Percentiles rank a stretch among this genome's conserved stretches.
Conservation (phyloP, 176 grass and related monocot genomes). For the Carex littledalei region DNA sequence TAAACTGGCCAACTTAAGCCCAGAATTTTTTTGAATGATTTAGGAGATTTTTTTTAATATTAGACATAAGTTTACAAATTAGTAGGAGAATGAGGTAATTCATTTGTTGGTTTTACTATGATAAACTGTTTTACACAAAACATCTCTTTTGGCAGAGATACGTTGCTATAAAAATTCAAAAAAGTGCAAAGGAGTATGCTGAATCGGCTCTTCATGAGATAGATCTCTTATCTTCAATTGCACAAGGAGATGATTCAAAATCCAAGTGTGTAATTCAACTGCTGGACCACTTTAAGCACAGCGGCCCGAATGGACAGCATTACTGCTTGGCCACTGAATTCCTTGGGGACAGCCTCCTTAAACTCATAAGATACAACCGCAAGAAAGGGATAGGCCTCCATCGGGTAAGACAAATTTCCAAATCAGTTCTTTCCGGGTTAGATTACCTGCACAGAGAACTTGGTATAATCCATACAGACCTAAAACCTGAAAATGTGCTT, state of each 20-base stretch:
- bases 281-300: slow-evolving; percentile 87
- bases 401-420: slow-evolving; percentile 58
- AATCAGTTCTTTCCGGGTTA: slow-evolving; percentile 55
- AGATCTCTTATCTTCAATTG: slow-evolving; percentile 52
- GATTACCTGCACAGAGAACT: slow-evolving; percentile 77
- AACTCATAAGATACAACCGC: slow-evolving; percentile 59
- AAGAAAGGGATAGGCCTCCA: slow-evolving; percentile 68
- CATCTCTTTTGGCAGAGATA: slow-evolving; percentile 42
- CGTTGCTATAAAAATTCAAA: slow-evolving; percentile 93
- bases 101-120: not conserved
- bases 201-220: slow-evolving; percentile 81
- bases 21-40: not conserved
- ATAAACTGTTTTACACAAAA: not conserved
- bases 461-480: slow-evolving; percentile 76
- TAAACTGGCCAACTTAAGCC: not conserved
- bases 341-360: slow-evolving; percentile 78
- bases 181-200: slow-evolving; percentile 81
- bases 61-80: not conserved
- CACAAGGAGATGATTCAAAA: slow-evolving; percentile 63
- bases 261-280: slow-evolving; percentile 57
- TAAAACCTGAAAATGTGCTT: slow-evolving; percentile 89
- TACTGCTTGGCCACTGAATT: slow-evolving; percentile 68
- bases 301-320: slow-evolving; percentile 74
- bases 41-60: not conserved
- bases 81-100: not conserved